Evolutionary conservation across 257 asterid species (phyloP), one percentile per base, ranked within the genome.

Genomic region (Fraxinus excelsior): DNA sequence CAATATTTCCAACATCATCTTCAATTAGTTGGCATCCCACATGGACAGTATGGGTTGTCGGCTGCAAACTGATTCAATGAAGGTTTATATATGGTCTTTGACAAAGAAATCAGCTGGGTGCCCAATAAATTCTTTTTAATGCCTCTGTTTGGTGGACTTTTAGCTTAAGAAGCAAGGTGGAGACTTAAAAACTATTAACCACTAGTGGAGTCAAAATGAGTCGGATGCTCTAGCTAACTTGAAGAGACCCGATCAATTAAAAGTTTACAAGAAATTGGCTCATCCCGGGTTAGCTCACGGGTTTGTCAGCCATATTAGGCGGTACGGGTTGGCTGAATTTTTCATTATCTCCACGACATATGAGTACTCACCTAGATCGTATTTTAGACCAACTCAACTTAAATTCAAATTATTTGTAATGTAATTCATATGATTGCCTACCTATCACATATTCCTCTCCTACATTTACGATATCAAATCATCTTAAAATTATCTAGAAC

Each of bases 21-120:
- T 60, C 68, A 62, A 62, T 23, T 62, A 9, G 68, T 62, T 25
- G 68, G 68, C 68, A 62, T 6, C 32, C 68, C 68, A 62, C 68
- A 25, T 62, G 68, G 32, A 62, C 16, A 23, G 68, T 11, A 3
- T 62, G 68, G 34, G 68, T 62, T 62, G 68, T 62, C 9, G 68
- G 68, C 19, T 25, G 68, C n/a, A 53, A 25, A 25, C 18, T 62
- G 68, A 8, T 62, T 62, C 18, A 62, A 62, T 62, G 18, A 62
- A 62, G 32, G 21, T 23, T 62, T 62, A 62, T 25, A 1, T 3
- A 25, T 25, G 31, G 5, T 44, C 53, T 44, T 44, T 44, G 53
- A 13, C 53, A 44, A 44, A 44, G 6, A 44, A 44, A 44, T 44
- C 53, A 44, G 19, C 53, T 44, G 18, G 53, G n/a, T 13, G 19